Percentiles rank a stretch among this genome's conserved stretches.
Conservation (phyloP, 1,139 yeast species). For the Kluyveromyces marxianus region DNA sequence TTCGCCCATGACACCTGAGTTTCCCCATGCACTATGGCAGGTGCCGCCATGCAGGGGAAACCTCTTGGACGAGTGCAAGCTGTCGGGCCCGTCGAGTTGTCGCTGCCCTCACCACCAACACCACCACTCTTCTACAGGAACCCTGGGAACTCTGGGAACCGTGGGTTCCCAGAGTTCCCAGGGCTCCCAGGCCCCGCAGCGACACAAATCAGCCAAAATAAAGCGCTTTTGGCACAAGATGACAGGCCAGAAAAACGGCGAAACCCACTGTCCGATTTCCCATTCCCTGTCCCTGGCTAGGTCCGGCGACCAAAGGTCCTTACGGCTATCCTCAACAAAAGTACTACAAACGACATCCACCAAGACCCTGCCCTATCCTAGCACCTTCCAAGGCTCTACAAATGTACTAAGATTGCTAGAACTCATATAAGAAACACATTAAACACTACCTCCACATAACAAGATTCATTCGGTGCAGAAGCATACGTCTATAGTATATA, state of each 20-base stretch:
- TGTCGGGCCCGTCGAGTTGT: not conserved
- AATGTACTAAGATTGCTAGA: constrained; percentile 3
- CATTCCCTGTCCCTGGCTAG: not conserved
- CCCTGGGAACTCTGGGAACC: too few relatives aligned
- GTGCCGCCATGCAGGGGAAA: constrained; percentile 4
- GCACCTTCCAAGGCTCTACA: not conserved
- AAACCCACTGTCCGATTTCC: not conserved
- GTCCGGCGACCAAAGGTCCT: too few relatives aligned
- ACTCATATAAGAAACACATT: not conserved
- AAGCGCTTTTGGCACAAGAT: constrained; percentile 1
- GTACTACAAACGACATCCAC: not conserved
- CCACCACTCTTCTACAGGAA: too few relatives aligned
- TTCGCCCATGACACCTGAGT: constrained; percentile 4
- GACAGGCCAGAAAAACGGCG: not conserved
- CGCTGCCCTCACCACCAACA: too few relatives aligned
- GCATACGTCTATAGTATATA: too few relatives aligned
- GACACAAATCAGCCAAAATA: not conserved
- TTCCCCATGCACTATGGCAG: not conserved
- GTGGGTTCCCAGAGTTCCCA: too few relatives aligned
- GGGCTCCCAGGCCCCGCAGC: not conserved
- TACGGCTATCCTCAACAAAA: not conserved
- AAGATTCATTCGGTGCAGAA: too few relatives aligned
- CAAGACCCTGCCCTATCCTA: not conserved
- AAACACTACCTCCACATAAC: too few relatives aligned
- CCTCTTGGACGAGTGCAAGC: constrained; percentile 2